Percentiles rank a stretch among this genome's conserved stretches.
Conservation (phyloP, 371 early-diverging fungal genomes). For the Enterospora canceri region DNA sequence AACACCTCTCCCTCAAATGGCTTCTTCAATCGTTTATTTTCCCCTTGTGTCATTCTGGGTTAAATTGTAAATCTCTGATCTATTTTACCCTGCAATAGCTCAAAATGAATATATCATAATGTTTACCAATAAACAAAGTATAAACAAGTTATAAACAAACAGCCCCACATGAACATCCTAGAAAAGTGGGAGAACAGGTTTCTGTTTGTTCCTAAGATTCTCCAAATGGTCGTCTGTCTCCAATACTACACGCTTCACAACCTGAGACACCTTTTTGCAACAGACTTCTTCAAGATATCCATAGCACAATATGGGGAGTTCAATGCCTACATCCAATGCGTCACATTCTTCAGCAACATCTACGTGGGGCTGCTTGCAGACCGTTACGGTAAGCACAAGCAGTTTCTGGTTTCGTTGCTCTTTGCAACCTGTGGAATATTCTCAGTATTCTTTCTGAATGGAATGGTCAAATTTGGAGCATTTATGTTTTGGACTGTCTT, state of each 20-base stretch:
- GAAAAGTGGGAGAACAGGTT: slow-evolving; percentile 39
- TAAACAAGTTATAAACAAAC: not conserved
- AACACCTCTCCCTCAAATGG: slow-evolving; percentile 37
- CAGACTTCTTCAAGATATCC: slow-evolving; percentile 30
- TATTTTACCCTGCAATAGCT: no score
- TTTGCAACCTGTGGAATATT: slow-evolving; percentile 40
- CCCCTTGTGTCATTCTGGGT: no score
- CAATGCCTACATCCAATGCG: slow-evolving; percentile 27
- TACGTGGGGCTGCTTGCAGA: slow-evolving; percentile 51
- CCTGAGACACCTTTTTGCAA: slow-evolving; percentile 50
- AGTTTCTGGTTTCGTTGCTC: slow-evolving; percentile 37
- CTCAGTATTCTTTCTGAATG: slow-evolving; percentile 29
- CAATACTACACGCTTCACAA: slow-evolving; percentile 55
- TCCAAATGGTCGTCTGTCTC: slow-evolving; percentile 50
- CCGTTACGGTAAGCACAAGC: slow-evolving; percentile 44
- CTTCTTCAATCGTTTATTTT: not conserved
- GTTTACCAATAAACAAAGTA: not conserved
- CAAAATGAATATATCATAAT: not conserved
- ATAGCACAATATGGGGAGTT: slow-evolving; percentile 17
- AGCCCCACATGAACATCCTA: slow-evolving; percentile 20
- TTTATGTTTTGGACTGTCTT: slow-evolving; percentile 37
- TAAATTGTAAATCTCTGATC: no score
- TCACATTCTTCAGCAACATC: slow-evolving; percentile 56
- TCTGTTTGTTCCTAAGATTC: slow-evolving; percentile 51
- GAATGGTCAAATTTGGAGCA: not conserved